Conservation (phyloP, 495 filamentous ascomycete genomes). For the Rostrohypoxylon terebratum region DNA sequence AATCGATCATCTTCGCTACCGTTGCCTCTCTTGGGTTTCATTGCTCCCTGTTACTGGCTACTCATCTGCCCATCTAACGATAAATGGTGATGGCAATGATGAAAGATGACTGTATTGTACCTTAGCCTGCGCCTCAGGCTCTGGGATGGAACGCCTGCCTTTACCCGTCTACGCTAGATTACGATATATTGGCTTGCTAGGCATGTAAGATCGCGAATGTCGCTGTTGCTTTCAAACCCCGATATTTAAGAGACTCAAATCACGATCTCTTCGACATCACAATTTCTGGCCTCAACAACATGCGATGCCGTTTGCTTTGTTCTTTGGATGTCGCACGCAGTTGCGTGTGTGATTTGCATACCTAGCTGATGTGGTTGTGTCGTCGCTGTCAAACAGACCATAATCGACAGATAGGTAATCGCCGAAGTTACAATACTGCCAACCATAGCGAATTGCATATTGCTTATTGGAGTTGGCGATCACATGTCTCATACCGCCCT, state of each 20-base stretch:
- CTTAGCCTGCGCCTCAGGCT: not conserved
- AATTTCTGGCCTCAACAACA: conserved; percentile 19
- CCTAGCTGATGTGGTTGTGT: not conserved
- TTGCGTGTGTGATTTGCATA: conserved; percentile 13
- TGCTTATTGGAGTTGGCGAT: conserved; percentile 19
- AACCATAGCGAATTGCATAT: conserved; percentile 15
- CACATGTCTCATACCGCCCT: conserved; percentile 23
- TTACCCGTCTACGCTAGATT: conserved; percentile 16
- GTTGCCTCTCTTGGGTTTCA: conserved; percentile 32
- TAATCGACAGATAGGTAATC: conserved; percentile 29
- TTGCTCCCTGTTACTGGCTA: conserved; percentile 22
- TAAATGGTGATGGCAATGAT: conserved; percentile 14
- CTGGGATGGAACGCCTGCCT: not conserved
- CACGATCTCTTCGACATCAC: conserved; percentile 27
- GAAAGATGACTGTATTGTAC: conserved; percentile 32
- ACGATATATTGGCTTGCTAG: conserved; percentile 36
- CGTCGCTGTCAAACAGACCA: conserved; percentile 7
- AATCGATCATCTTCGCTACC: not conserved
- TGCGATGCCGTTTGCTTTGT: conserved; percentile 3
- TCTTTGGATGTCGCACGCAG: not conserved
- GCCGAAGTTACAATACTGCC: conserved; percentile 21
- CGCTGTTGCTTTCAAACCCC: conserved; percentile 41
- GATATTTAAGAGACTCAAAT: conserved; percentile 28
- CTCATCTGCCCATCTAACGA: not conserved
- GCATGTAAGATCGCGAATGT: conserved; percentile 41